Evolutionary conservation across 1,139 yeast species (phyloP), one percentile per base, ranked within the genome.

Genomic region (Geotrichum klebahnii): DNA sequence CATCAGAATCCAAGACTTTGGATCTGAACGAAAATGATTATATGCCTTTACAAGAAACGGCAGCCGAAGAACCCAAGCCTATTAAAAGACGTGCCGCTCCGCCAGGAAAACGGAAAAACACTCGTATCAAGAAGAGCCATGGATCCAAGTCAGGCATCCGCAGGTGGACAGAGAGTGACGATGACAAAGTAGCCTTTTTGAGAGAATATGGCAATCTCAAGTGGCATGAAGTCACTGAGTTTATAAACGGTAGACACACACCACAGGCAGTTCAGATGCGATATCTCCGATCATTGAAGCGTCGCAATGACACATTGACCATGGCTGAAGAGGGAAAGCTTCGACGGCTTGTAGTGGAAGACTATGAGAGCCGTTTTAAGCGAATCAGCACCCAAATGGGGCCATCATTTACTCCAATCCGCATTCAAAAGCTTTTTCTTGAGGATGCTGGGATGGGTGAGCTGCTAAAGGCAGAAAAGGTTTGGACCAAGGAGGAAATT

Each of bases 301-400:
- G 66, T 9, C 58, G 74, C 36, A 62, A 65, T 48, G 68, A 61
- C 17, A 57, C 59, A 34, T 63, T 72, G 64, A 60, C 70, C 2
- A 53, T 61, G 23, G 61, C 57, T 17, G 72, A 72, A 61, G 66
- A 60, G 40, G 49, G 57, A 2, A 63, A 60, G 46, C 55, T 72
- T 26, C 53, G 61, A 16, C 55, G 57, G 24, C 63, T 63, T 1
- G 57, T 72, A 29, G 53, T 61, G 16, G 62, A 63, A 23, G 76
- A 72, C 59, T 72, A 75, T 73, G 67, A 67, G n/a, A 59, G 56
- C 32, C 64, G 76, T 49, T 71, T 73, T 71, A 64, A 62, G 44
- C 60, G 76, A 37, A 62, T 72, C 19, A 48, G 59, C 17, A 52
- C 52, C 10, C 61, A 55, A 26, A 59, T 64, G 65, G 67, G 67